Evolutionary conservation across 139 green algal genomes (phyloP).

Genomic region (Ulvella scutata): DNA sequence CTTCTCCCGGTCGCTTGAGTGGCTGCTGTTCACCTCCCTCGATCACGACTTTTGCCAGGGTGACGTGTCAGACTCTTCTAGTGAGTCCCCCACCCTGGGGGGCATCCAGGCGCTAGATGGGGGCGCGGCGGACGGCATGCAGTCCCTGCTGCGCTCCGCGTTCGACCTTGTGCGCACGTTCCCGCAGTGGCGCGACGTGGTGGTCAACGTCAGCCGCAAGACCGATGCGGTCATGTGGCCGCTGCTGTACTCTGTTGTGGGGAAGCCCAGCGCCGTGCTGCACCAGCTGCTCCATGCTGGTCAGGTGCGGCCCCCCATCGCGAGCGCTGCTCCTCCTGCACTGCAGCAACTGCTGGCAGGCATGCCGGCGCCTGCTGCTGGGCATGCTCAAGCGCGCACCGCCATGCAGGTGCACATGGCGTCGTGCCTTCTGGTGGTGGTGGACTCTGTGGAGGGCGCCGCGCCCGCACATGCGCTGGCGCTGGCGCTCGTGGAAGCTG

Average conservation of each 20-base stretch:
- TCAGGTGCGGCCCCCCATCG: background rate
- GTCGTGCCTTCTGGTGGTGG: conserved; percentile 46
- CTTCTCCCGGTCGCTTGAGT: conserved; percentile 83
- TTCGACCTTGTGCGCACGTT: conserved; percentile 64
- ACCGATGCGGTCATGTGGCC: conserved; percentile 84
- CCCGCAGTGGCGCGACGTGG: conserved; percentile 54
- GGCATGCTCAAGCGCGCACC: background rate
- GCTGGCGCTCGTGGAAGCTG: conserved; percentile 40
- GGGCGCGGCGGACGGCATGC: background rate
- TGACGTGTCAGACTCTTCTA: background rate
- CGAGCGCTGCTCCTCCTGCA: background rate
- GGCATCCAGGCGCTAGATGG: background rate
- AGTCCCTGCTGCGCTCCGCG: conserved; percentile 48
- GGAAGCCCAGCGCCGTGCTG: conserved; percentile 42
- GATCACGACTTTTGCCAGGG: conserved; percentile 40
- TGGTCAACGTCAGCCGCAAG: conserved; percentile 87
- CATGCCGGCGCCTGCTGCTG: conserved; percentile 17
- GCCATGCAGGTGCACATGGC: conserved; percentile 22
- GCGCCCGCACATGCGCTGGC: conserved; percentile 27
- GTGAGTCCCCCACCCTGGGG: background rate
- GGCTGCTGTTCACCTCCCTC: conserved; percentile 88
- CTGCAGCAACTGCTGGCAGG: no score
- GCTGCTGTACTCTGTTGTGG: conserved; percentile 75
- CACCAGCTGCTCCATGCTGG: conserved; percentile 28
- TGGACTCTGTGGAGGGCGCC: conserved; percentile 52